Conservation (phyloP, 768 basidiomycete genomes). For the Boletus bicolor region DNA sequence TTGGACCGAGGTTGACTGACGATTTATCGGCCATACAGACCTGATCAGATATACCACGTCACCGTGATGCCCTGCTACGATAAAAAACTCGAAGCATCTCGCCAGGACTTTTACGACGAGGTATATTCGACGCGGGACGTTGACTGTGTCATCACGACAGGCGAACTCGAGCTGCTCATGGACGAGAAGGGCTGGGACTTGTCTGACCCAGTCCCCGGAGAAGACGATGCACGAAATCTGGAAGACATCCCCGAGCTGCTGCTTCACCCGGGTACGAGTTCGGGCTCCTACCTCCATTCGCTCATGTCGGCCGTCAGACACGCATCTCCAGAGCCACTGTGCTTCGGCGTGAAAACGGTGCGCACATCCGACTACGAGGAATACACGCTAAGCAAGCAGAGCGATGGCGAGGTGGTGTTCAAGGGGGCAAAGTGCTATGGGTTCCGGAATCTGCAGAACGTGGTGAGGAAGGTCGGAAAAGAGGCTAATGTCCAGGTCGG, state of each 20-base stretch:
- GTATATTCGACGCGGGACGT: constrained; percentile 84
- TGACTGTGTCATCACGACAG: constrained; percentile 96
- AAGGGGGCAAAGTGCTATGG: constrained; percentile 96
- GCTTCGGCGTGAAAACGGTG: constrained; percentile 52
- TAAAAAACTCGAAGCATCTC: constrained; percentile 97
- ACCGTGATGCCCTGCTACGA: constrained; percentile 99
- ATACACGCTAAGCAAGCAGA: constrained; percentile 47
- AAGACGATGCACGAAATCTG: constrained; percentile 30
- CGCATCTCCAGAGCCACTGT: constrained; percentile 43
- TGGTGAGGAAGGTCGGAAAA: constrained; percentile 89
- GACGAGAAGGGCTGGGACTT: constrained; percentile 80
- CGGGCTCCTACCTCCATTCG: constrained; percentile 88
- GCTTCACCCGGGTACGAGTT: constrained; percentile 78
- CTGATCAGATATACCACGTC: constrained; percentile 90
- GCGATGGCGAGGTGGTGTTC: constrained; percentile 66
- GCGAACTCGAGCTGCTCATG: constrained; percentile 86
- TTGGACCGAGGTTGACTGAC: too few relatives aligned
- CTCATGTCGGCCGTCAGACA: constrained; percentile 57
- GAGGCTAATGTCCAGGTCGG: constrained; percentile 74
- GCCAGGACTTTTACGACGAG: constrained; percentile 87
- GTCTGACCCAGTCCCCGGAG: constrained; percentile 50
- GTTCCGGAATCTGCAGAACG: constrained; percentile 94
- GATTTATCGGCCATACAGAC: constrained; percentile 41
- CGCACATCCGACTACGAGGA: constrained; percentile 81
- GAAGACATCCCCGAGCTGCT: constrained; percentile 66